Conservation (phyloP, 2,329 filamentous ascomycete genomes). For the Arthrobotrys sphaeroides region DNA sequence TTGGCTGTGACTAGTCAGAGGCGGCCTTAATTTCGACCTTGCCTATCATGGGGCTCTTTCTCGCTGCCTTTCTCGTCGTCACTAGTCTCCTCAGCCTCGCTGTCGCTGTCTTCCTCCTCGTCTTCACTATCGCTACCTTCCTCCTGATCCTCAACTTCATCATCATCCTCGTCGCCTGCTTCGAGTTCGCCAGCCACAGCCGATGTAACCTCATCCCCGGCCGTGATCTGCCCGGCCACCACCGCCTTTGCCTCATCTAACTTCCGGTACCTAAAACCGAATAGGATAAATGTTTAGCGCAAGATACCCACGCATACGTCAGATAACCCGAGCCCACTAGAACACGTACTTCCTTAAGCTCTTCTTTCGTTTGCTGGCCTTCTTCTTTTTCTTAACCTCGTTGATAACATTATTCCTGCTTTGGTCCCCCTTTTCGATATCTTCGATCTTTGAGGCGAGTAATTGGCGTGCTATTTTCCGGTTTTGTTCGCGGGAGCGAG, state of each 20-base stretch:
- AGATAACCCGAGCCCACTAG: neutral
- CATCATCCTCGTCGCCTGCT: slow-evolving; percentile 5
- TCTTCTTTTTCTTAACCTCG: slow-evolving; percentile 72
- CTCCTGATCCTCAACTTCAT: slow-evolving; percentile 2
- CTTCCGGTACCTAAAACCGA: slow-evolving; percentile 60
- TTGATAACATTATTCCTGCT: slow-evolving; percentile 74
- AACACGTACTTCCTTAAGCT: slow-evolving; percentile 76
- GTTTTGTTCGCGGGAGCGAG: slow-evolving; percentile 85
- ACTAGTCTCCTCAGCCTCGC: neutral
- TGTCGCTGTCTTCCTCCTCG: neutral
- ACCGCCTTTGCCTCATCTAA: slow-evolving; percentile 66
- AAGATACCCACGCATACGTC: neutral
- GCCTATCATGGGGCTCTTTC: slow-evolving; percentile 18
- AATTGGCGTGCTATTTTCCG: slow-evolving; percentile 82
- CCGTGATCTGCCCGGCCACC: slow-evolving; percentile 26
- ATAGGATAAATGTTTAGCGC: slow-evolving; percentile 1
- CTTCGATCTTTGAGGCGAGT: slow-evolving; percentile 80
- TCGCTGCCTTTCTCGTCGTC: slow-evolving; percentile 17
- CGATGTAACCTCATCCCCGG: slow-evolving; percentile 56
- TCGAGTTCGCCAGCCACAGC: slow-evolving; percentile 47
- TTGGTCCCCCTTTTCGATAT: slow-evolving; percentile 74
- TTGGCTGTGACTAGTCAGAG: neutral
- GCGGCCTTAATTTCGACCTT: neutral
- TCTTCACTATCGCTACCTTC: neutral
- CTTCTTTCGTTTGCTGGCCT: slow-evolving; percentile 83